Conservation (phyloP, 768 basidiomycete genomes). For the Lentinula guzmanii region DNA sequence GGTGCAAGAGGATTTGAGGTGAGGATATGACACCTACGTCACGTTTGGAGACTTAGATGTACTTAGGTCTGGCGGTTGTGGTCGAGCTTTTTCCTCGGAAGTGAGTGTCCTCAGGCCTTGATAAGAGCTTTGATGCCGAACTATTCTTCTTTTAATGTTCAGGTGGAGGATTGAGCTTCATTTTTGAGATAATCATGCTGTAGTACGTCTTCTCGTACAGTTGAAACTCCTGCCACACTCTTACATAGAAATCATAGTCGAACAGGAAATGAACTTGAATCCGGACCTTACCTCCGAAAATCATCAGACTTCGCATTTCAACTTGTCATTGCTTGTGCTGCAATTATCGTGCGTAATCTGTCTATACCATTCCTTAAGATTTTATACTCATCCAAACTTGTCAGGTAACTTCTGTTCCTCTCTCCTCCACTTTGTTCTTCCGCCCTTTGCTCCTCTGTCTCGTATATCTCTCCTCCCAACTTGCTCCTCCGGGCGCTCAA, state of each 20-base stretch:
- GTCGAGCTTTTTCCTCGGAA: constrained; percentile 71
- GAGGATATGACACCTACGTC: constrained; percentile 4
- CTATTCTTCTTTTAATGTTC: neutral
- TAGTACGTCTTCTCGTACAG: constrained; percentile 41
- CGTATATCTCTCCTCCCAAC: constrained; percentile 60
- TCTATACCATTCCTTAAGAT: neutral
- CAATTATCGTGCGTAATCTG: constrained; percentile 50
- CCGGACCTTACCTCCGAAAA: constrained; percentile 45
- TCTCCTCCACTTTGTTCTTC: constrained; percentile 48
- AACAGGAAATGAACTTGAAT: constrained; percentile 60
- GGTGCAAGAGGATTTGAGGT: constrained; percentile 46
- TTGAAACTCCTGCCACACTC: neutral
- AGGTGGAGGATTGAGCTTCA: constrained; percentile 36
- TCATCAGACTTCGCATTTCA: constrained; percentile 81
- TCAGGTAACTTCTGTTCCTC: constrained; percentile 54
- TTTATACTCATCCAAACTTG: neutral
- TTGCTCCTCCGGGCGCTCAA: constrained; percentile 59
- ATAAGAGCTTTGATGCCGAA: too few species aligned
- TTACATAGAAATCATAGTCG: constrained; percentile 37
- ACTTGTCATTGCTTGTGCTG: constrained; percentile 43
- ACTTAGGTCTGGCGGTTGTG: constrained; percentile 65
- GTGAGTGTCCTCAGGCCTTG: constrained; percentile 20
- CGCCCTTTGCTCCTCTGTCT: constrained; percentile 64
- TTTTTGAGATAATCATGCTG: constrained; percentile 68
- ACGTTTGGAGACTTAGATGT: neutral